Percentiles rank a stretch among this genome's conserved stretches.
Conservation (phyloP, 345 rosid genomes). For the Dipteronia dyeriana region DNA sequence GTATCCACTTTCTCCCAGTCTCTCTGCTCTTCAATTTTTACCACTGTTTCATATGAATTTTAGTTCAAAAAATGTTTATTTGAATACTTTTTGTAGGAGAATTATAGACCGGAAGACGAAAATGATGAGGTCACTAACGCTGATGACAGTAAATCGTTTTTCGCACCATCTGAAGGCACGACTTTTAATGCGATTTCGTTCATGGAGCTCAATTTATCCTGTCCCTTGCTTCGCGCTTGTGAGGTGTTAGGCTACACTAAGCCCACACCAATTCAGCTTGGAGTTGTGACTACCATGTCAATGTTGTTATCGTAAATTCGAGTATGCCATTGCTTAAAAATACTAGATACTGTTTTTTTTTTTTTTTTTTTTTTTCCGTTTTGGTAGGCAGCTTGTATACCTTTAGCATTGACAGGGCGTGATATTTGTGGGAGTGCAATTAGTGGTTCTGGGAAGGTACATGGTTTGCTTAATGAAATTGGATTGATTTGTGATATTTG, state of each 20-base stretch:
- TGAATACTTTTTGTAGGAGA: conserved; percentile 47
- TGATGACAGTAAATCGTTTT: conserved; percentile 59
- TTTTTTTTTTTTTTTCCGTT: neutral
- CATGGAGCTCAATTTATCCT: conserved; percentile 87
- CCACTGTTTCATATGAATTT: neutral
- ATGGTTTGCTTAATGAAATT: neutral
- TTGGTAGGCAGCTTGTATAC: conserved; percentile 87
- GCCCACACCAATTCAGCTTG: conserved; percentile 96
- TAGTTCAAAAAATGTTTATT: neutral
- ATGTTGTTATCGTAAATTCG: neutral
- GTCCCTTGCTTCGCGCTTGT: conserved; percentile 90
- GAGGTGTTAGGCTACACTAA: conserved; percentile 84
- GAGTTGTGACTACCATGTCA: neutral
- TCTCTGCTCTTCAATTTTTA: neutral
- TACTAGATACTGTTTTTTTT: neutral
- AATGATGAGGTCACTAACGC: conserved; percentile 44
- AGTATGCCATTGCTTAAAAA: neutral
- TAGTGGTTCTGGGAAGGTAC: conserved; percentile 98
- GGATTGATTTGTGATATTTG: neutral
- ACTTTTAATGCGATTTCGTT: conserved; percentile 84
- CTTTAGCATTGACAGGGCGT: conserved; percentile 82
- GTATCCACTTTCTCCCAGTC: conserved; percentile 29
- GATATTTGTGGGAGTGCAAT: conserved; percentile 98
- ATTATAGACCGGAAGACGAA: conserved; percentile 64
- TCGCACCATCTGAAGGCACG: conserved; percentile 63